phyloP scores from a whole-genome alignment of 768 basidiomycete genomes.

The Leccinellum albellum region DNA sequence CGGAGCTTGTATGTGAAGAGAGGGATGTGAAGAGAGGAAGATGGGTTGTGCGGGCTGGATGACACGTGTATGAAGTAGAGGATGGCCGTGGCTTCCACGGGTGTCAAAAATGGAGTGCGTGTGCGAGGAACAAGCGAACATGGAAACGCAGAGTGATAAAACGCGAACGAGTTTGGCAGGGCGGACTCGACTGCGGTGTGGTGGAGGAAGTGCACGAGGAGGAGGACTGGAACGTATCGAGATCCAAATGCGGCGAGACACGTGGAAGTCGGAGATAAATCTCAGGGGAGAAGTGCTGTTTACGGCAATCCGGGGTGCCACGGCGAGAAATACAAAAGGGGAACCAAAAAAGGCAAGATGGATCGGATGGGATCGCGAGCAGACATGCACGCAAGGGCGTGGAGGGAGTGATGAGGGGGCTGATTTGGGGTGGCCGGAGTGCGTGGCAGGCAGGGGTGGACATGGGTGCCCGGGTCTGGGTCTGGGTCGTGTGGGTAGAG shows the following conservation, averaged over 20 bases:
- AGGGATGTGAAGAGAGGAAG: constrained; percentile 13
- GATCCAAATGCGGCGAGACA: constrained; percentile 22
- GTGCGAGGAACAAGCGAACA: constrained; percentile 4
- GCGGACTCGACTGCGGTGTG: constrained; percentile 21
- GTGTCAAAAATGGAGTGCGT: not conserved
- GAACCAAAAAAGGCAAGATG: constrained; percentile 10
- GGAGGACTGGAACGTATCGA: constrained; percentile 9
- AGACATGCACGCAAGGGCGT: constrained; percentile 21
- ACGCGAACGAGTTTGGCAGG: not conserved
- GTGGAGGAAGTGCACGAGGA: constrained; percentile 14
- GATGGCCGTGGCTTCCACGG: constrained; percentile 24
- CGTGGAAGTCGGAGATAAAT: constrained; percentile 30
- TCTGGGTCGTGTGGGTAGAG: constrained; percentile 28
- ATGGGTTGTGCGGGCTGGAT: constrained; percentile 8
- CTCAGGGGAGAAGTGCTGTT: constrained; percentile 14
- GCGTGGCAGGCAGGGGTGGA: constrained; percentile 15
- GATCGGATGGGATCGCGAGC: constrained; percentile 14
- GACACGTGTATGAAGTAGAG: constrained; percentile 18
- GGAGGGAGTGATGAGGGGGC: constrained; percentile 16
- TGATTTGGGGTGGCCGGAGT: constrained; percentile 23
- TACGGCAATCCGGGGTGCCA: constrained; percentile 32
- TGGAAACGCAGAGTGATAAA: constrained; percentile 5
- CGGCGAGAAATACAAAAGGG: constrained; percentile 20
- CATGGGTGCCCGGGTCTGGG: constrained; percentile 5
- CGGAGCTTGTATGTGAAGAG: constrained; percentile 19